phyloP scores from a whole-genome alignment of 73 alveolate genomes.

The Paramecium caudatum region DNA sequence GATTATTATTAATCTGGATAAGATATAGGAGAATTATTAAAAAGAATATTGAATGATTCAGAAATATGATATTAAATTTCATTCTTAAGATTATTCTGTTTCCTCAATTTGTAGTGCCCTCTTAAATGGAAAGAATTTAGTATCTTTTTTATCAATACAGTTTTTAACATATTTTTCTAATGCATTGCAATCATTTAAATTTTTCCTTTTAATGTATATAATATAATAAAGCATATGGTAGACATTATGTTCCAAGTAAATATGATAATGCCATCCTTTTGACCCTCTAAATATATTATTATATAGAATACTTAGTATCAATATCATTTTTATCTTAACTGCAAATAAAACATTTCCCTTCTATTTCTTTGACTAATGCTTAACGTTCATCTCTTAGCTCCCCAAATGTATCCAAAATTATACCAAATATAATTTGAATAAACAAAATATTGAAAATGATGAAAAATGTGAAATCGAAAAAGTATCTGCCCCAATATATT shows the following conservation, averaged over 20 bases:
- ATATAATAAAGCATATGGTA: constrained; percentile 82
- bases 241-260: constrained; percentile 83
- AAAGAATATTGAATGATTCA: background rate
- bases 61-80: background rate
- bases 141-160: constrained; percentile 46
- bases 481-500: constrained; percentile 68
- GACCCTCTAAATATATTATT: constrained; percentile 24
- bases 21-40: constrained; percentile 12
- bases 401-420: constrained; percentile 76
- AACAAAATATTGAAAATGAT: constrained; percentile 69
- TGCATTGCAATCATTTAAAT: constrained; percentile 77
- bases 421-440: constrained; percentile 74
- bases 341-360: constrained; percentile 71
- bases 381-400: constrained; percentile 75
- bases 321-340: background rate
- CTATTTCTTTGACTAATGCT: constrained; percentile 63
- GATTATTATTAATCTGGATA: background rate
- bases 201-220: constrained; percentile 77
- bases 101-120: constrained; percentile 48
- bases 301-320: constrained; percentile 15
- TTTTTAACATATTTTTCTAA: constrained; percentile 82
- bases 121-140: constrained; percentile 52
- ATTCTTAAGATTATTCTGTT: background rate
- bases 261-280: constrained; percentile 78
- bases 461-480: constrained; percentile 72